Percentiles rank a stretch among this genome's conserved stretches.
phyloP scores from a whole-genome alignment of 768 basidiomycete genomes.

The Polyporus arcularius region DNA sequence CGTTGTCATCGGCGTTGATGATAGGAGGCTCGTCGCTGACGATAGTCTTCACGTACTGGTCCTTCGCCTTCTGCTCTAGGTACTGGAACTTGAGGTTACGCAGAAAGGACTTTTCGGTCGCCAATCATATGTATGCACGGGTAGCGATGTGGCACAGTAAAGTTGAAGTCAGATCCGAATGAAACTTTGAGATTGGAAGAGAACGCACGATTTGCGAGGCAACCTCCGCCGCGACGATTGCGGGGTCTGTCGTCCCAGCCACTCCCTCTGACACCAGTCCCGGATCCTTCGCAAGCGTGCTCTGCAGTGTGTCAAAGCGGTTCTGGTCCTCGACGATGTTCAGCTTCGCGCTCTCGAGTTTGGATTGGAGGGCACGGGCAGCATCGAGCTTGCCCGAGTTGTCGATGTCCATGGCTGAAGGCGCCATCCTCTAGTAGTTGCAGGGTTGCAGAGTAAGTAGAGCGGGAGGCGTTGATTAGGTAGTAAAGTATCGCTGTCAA shows the following conservation, averaged over 20 bases:
- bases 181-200: not conserved
- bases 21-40: slow-evolving; percentile 84
- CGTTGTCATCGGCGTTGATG: slow-evolving; percentile 80
- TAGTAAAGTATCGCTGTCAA: no score
- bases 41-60: slow-evolving; percentile 84
- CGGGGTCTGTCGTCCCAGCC: slow-evolving; percentile 22
- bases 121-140: no score
- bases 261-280: slow-evolving; percentile 17
- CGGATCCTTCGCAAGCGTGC: slow-evolving; percentile 13
- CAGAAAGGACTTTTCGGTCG: slow-evolving; percentile 55
- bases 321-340: slow-evolving; percentile 21
- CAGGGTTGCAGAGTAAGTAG: no score
- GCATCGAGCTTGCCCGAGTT: slow-evolving; percentile 19
- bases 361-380: slow-evolving; percentile 16
- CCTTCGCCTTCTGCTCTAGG: slow-evolving; percentile 88
- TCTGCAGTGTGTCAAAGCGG: slow-evolving; percentile 21
- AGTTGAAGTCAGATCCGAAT: not conserved
- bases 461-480: no score
- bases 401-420: slow-evolving; percentile 9
- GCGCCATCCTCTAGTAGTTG: not conserved
- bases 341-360: slow-evolving; percentile 15
- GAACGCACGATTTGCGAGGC: slow-evolving; percentile 59
- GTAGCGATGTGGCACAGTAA: no score
- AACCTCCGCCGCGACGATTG: slow-evolving; percentile 57
- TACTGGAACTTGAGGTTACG: slow-evolving; percentile 88